phyloP scores from a whole-genome alignment of 2,329 filamentous ascomycete species.

The Aplosporella prunicola region DNA sequence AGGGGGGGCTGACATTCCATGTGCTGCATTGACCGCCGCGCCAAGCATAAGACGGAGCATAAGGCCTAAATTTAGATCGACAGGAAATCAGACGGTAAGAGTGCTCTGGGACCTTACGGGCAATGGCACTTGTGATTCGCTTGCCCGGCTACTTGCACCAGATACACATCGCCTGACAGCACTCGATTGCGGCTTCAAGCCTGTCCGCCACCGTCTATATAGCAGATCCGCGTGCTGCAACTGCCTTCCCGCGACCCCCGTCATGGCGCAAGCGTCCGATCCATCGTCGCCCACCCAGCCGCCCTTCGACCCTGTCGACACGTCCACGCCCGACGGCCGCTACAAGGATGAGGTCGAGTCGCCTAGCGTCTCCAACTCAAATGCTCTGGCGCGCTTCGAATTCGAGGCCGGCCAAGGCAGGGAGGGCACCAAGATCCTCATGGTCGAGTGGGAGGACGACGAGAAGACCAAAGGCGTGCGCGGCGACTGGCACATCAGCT shows the following conservation, averaged over 20 bases:
- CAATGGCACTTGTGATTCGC: slow-evolving; percentile 8
- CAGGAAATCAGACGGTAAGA: slow-evolving; percentile 8
- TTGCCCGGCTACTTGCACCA: not conserved
- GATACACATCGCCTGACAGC: slow-evolving; percentile 3
- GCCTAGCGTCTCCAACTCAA: slow-evolving; percentile 40
- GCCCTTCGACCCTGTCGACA: slow-evolving; percentile 35
- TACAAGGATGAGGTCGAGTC: slow-evolving; percentile 35
- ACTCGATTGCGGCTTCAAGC: too few relatives aligned
- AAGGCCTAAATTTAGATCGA: slow-evolving; percentile 4
- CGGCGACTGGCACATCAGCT: slow-evolving; percentile 67
- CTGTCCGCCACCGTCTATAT: too few relatives aligned
- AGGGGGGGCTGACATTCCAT: slow-evolving; percentile 5
- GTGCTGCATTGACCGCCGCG: slow-evolving; percentile 2
- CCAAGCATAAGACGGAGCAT: slow-evolving; percentile 10
- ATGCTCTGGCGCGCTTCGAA: slow-evolving; percentile 74
- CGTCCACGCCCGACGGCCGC: slow-evolving; percentile 21
- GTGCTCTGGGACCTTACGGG: slow-evolving; percentile 6
- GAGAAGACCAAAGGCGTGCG: slow-evolving; percentile 37
- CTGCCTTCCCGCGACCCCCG: slow-evolving; percentile 19
- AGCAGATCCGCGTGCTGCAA: slow-evolving; percentile 6
- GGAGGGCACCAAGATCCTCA: slow-evolving; percentile 81
- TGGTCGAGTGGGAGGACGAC: slow-evolving; percentile 81
- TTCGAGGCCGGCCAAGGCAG: slow-evolving; percentile 69
- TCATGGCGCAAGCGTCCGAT: slow-evolving; percentile 15
- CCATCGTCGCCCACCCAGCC: slow-evolving; percentile 25